Conservation (phyloP, 2,329 filamentous ascomycete genomes). For the Aspergillus cejpii region DNA sequence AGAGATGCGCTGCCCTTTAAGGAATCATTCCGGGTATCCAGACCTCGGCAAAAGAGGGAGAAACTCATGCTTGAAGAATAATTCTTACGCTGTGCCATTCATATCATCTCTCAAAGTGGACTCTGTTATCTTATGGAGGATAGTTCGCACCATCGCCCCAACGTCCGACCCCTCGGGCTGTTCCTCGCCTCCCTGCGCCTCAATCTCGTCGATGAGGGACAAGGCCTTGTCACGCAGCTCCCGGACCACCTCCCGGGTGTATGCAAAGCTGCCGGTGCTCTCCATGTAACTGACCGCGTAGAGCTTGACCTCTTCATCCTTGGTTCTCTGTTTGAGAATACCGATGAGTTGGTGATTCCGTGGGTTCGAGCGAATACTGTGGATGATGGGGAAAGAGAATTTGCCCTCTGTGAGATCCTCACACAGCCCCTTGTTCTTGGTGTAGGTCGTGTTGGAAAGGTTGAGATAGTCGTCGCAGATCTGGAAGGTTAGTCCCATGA, state of each 20-base stretch:
- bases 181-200: slow-evolving; percentile 37
- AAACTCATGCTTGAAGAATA: background rate
- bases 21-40: no score
- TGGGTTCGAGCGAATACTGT: slow-evolving; percentile 67
- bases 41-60: background rate
- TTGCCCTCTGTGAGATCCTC: slow-evolving; percentile 96
- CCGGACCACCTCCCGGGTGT: slow-evolving; percentile 62
- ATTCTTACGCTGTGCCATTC: slow-evolving; percentile 1
- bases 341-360: slow-evolving; percentile 67
- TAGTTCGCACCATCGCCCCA: slow-evolving; percentile 55
- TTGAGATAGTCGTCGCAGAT: slow-evolving; percentile 76
- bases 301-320: slow-evolving; percentile 77
- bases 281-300: slow-evolving; percentile 93
- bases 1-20: no score
- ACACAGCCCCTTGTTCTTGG: slow-evolving; percentile 83
- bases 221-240: slow-evolving; percentile 60
- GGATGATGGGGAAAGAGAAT: slow-evolving; percentile 93
- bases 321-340: slow-evolving; percentile 84
- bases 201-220: slow-evolving; percentile 57
- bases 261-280: slow-evolving; percentile 78
- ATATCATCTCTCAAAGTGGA: slow-evolving; percentile 30
- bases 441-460: slow-evolving; percentile 64
- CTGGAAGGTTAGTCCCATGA: slow-evolving; percentile 43
- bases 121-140: slow-evolving; percentile 60
- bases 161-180: slow-evolving; percentile 45